phyloP scores from a whole-genome alignment of 2,329 filamentous ascomycete genomes.

The Exophiala sp. region DNA sequence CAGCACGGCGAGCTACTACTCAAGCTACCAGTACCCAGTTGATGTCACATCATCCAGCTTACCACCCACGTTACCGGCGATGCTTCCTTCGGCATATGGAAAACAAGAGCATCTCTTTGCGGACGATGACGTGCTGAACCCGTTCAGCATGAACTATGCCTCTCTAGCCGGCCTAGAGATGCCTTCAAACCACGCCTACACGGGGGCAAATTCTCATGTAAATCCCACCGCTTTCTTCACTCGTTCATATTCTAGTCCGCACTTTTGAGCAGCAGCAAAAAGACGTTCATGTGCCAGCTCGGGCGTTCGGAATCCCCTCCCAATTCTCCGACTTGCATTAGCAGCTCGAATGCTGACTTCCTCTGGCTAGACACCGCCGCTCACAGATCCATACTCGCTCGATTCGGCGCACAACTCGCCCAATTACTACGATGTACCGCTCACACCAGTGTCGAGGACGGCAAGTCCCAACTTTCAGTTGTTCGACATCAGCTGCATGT shows the following conservation, averaged over 20 bases:
- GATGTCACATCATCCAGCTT: conserved; percentile 39
- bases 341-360: conserved; percentile 26
- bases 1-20: conserved; percentile 32
- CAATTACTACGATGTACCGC: conserved; percentile 38
- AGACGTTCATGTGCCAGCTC: conserved; percentile 10
- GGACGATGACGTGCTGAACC: conserved; percentile 56
- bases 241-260: conserved; percentile 22
- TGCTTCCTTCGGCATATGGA: conserved; percentile 37
- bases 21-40: conserved; percentile 36
- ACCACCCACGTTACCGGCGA: conserved; percentile 46
- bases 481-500: conserved; percentile 25
- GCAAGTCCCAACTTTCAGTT: conserved; percentile 38
- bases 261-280: conserved; percentile 19
- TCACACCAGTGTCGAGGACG: conserved; percentile 41
- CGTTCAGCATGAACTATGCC: conserved; percentile 60
- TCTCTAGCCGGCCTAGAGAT: conserved; percentile 58
- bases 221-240: conserved; percentile 34
- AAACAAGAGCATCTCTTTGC: conserved; percentile 53
- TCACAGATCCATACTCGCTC: conserved; percentile 38
- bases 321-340: conserved; percentile 11
- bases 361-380: conserved; percentile 35
- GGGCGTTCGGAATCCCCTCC: conserved; percentile 1
- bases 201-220: conserved; percentile 43
- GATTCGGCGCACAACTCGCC: conserved; percentile 44
- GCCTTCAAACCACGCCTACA: conserved; percentile 35